Base-by-base conservation (phyloP, 2,329 filamentous ascomycete genomes). In the Monosporascus ibericus region DNA sequence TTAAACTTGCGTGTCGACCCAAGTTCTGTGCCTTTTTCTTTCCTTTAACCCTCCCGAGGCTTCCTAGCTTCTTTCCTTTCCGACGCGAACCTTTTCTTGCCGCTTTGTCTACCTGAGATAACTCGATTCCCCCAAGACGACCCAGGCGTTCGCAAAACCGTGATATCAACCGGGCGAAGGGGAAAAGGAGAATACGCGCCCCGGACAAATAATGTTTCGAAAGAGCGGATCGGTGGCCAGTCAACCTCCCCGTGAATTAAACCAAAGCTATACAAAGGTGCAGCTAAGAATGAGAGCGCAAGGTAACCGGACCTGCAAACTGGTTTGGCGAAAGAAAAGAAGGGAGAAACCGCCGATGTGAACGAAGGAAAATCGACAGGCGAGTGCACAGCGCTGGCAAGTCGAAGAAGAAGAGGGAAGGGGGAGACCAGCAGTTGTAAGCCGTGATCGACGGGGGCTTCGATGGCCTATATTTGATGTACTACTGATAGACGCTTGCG, bases 261-360 rank as follows among this genome's bases (percentile, higher is more conserved):
- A 22, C 48, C 55, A 57, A 56, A 56, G 53, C 56, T 56, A 46
- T 49, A 30, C 27, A 58, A 62, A 59, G 34, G 48, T 53, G 57
- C 52, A 47, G 59, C 60, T 55, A 53, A 65, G 63, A 64, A 58
- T 54, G 63, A 57, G 67, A 66, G 65, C 62, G 65, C 62, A 68
- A 74, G 72, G 74, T 76, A 75, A 72, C 79, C 80, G 73, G 75
- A 78, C 79, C 78, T 70, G 78, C 74, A 69, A 68, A 64, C 60
- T 63, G 60, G 56, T 57, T 63, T 67, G 66, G 57, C 63, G 58
- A 60, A 64, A 60, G 63, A 69, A 62, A 62, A 62, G 66, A 63
- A 65, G 7, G n/a, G n/a, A 67, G 60, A 57, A 46, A 30, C 57
- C 63, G 69, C 63, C 70, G 73, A 75, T 73, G 68, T 73, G 70